Evolutionary conservation across 768 basidiomycete species (phyloP).

Genomic region (Tremella mesenterica): DNA sequence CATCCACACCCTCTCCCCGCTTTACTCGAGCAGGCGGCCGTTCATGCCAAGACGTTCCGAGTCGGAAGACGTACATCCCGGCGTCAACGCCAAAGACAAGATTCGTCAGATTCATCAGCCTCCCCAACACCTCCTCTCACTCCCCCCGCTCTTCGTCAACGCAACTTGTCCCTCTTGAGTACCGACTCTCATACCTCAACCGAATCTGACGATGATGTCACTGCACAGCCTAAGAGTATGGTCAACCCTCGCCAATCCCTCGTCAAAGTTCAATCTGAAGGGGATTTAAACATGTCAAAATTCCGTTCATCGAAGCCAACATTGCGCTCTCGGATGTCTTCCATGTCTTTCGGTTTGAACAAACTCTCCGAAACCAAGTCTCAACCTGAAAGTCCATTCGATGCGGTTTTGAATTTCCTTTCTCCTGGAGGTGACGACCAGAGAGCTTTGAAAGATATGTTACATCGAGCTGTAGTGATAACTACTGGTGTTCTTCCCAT

Average conservation of each 20-base stretch:
- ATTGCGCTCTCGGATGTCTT: neutral
- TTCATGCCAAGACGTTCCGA: conserved; percentile 2
- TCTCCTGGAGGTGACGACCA: conserved; percentile 7
- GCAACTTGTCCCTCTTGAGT: neutral
- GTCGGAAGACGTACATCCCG: neutral
- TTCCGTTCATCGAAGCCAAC: neutral
- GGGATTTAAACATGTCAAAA: neutral
- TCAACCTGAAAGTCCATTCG: conserved; percentile 8
- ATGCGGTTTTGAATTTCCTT: conserved; percentile 29
- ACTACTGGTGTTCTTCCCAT: conserved; percentile 25
- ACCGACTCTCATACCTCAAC: too few species aligned
- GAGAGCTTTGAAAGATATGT: conserved; percentile 22
- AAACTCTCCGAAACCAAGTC: conserved; percentile 1
- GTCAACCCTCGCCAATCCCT: neutral
- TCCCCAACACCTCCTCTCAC: neutral
- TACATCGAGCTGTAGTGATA: conserved; percentile 22
- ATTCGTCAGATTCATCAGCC: conserved; percentile 4
- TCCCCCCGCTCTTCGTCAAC: neutral
- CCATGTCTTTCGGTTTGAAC: conserved; percentile 7
- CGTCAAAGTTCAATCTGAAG: neutral
- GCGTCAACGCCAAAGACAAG: neutral
- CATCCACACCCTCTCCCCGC: conserved; percentile 6
- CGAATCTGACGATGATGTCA: neutral
- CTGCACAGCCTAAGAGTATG: neutral
- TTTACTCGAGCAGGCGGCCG: conserved; percentile 15